Evolutionary conservation across 495 filamentous ascomycete genomes (phyloP), one percentile per base, ranked within the genome.

Genomic region (Talaromyces wortmannii): DNA sequence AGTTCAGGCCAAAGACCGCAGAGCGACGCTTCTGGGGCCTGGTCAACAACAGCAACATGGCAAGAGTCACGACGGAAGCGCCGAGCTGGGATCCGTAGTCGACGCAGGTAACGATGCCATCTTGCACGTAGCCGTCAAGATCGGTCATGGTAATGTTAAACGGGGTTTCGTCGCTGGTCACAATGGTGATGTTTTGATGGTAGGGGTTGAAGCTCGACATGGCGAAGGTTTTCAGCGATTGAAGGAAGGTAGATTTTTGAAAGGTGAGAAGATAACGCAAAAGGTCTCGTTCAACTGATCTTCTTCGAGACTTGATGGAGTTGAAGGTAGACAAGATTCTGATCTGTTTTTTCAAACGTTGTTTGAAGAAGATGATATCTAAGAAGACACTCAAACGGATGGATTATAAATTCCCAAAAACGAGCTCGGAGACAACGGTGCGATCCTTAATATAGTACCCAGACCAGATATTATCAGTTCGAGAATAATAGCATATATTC

Each of bases 71-170:
- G 56, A 86, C 57, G 31, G 80, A 82, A n/a, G 88, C 86, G 31
- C 91, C 91, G 51, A 91, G 75, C 64, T 95, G 88, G 31, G 74
- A 64, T 45, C 80, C 84, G 62, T 84, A 91, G 66, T 84, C 87
- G 81, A 91, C 84, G 66, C 76, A 74, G 45, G 78, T 67, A 15
- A 76, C 72, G 47, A 82, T 61, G 59, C 75, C 74, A 64, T 83
- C 80, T 53, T 61, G 57, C 59, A 78, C 66, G 53, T 79, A 71
- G 7, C 53, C 45, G 56, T 83, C 69, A 29, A 92, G 50, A 4
- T 72, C 66, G 10, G 57, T 47, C 23, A 88, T 61, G 50, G 72
- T 53, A 33, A 87, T 63, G 6, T 72, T 66, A 63, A 88, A 67
- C 0, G 67, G 63, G 4, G 67, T 74, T n/a, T 82, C 83, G 67